These are phyloP conservation scores for Imleria badia DNA, from an alignment of 768 basidiomycete genomes.

Conservation along the genomic window DNA sequence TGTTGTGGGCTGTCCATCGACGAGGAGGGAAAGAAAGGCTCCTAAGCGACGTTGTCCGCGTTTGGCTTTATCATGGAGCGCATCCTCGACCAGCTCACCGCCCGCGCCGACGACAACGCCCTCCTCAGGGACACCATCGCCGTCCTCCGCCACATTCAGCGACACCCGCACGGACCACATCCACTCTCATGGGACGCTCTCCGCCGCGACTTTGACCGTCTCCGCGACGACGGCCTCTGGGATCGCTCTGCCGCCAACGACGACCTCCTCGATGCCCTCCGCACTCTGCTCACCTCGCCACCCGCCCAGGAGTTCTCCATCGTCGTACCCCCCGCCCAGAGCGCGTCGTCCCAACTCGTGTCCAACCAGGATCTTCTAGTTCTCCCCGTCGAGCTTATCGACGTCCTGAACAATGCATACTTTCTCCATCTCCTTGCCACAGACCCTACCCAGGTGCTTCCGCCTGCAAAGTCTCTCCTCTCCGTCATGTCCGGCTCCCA, in stretches of 20 bases:
- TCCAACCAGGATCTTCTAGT: conserved; percentile 21
- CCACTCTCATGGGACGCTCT: conserved; percentile 26
- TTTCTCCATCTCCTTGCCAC: conserved; percentile 69
- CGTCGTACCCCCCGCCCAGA: conserved; percentile 11
- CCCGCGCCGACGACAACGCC: conserved; percentile 7
- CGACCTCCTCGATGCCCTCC: conserved; percentile 28
- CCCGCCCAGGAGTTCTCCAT: conserved; percentile 12
- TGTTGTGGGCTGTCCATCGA: no score
- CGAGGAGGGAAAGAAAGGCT: conserved; percentile 12
- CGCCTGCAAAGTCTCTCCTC: conserved; percentile 69
- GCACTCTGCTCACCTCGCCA: conserved; percentile 11
- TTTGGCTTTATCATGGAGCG: conserved; percentile 23
- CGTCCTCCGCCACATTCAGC: conserved; percentile 21
- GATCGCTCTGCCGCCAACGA: conserved; percentile 25
- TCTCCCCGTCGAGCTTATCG: conserved; percentile 56
- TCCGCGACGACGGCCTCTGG: conserved; percentile 29
- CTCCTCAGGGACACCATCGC: conserved; percentile 25
- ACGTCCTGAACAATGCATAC: conserved; percentile 57
- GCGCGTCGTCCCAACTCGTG: conserved; percentile 17
- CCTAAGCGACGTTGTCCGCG: conserved; percentile 13
- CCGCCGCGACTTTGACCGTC: conserved; percentile 17
- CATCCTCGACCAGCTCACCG: conserved; percentile 28
- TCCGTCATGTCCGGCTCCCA: conserved; percentile 51
- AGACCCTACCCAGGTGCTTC: conserved; percentile 58
- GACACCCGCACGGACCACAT: conserved; percentile 16